Conservation (phyloP, 202 grass and related monocot species). For the Saccharum hybrid region DNA sequence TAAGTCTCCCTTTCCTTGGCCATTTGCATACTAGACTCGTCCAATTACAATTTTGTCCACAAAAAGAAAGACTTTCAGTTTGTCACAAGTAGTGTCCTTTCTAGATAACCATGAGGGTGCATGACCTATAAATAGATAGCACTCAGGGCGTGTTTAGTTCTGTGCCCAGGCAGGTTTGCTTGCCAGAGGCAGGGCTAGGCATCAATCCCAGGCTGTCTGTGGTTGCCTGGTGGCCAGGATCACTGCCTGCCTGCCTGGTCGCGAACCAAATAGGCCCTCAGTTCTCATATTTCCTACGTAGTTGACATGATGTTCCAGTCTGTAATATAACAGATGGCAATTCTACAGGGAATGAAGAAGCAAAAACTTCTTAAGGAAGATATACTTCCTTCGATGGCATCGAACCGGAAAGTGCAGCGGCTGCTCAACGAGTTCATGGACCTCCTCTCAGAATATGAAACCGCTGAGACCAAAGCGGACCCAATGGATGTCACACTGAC, state of each 20-base stretch:
- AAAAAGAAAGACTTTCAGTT: not conserved
- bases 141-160: not conserved
- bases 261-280: too few relatives aligned
- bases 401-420: constrained; percentile 90
- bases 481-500: constrained; percentile 54
- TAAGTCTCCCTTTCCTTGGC: constrained; percentile 49
- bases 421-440: constrained; percentile 95
- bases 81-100: not conserved
- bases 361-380: constrained; percentile 80
- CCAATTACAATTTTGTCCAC: not conserved
- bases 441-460: constrained; percentile 74
- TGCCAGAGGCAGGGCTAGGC: not conserved
- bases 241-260: too few relatives aligned
- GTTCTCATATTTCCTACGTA: not conserved
- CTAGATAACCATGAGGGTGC: not conserved
- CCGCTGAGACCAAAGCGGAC: constrained; percentile 46
- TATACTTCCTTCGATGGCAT: constrained; percentile 87
- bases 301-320: not conserved
- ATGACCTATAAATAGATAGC: not conserved
- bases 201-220: not conserved
- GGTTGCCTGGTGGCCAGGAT: too few relatives aligned
- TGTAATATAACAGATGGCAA: constrained; percentile 15
- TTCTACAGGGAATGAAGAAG: constrained; percentile 87
- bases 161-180: not conserved
- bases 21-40: not conserved